Evolutionary conservation across 129 eudicot genomes (phyloP), one percentile per base, ranked within the genome.

Genomic region (Dittrichia graveolens): DNA sequence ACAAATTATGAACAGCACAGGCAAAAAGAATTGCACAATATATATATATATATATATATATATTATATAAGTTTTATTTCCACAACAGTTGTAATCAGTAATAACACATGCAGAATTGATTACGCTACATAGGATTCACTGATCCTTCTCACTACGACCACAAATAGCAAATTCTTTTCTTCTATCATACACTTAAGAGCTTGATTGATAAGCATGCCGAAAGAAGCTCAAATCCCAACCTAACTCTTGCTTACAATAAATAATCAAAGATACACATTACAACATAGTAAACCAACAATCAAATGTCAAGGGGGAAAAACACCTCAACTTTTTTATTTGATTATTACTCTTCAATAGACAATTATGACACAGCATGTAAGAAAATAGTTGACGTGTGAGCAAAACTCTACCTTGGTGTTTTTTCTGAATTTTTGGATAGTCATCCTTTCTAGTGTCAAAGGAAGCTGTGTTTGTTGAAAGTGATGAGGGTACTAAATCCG

Each of bases 381-480:
- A 58, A 42, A 24, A 38, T 14, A 18, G 18, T 45, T 48, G 7
- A 77, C 67, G 7, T 15, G 60, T 12, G 24, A 15, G 31, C 31
- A 24, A 61, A 61, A 61, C 19, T 55, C 18, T 75, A 80, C 84
- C 84, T 16, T 69, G 77, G 57, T 46, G 39, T 35, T 39, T 54
- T 47, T 63, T 75, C 35, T 44, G 15, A 50, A 71, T 14, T 42
- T 34, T 64, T 54, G 68, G 61, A 75, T 69, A 10, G 31, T 75
- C 40, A 37, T 63, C 62, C 24, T 35, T 66, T 54, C 43, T 62
- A 49, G 58, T 47, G 47, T 67, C 57, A 45, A 55, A 61, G 46
- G 72, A 48, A 58, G 57, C 68, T 67, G 79, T 4, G 65, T 62
- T 78, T 64, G 74, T 65, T 43, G 79, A 66, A 67, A 18, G 42